Conservation (phyloP, 148 eudicot genomes). For the Rhododendron ferrugineum region DNA sequence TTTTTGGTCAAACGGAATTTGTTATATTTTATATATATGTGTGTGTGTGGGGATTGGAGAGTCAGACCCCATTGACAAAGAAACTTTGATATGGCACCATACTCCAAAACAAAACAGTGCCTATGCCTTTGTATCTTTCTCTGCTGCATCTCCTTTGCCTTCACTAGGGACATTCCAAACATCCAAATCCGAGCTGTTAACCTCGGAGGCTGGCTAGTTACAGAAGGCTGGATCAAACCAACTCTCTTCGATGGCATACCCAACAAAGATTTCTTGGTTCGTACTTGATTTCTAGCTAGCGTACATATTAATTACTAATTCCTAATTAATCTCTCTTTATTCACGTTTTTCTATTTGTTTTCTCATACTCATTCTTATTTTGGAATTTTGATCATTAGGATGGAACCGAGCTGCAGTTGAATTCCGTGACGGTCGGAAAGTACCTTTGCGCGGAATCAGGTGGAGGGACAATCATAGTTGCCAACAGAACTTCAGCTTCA, state of each 20-base stretch:
- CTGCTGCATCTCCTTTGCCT: slow-evolving; percentile 11
- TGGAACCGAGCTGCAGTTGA: slow-evolving; percentile 60
- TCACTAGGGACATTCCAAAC: slow-evolving; percentile 10
- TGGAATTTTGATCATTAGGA: slow-evolving; percentile 31
- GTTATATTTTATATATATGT: too few species aligned
- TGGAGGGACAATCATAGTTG: slow-evolving; percentile 51
- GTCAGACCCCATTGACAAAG: background rate
- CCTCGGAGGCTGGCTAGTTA: slow-evolving; percentile 73
- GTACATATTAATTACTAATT: too few species aligned
- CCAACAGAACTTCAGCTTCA: slow-evolving; percentile 47
- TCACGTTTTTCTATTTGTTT: too few species aligned
- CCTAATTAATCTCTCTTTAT: background rate
- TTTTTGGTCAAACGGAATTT: too few species aligned
- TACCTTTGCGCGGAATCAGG: slow-evolving; percentile 54
- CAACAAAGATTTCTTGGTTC: slow-evolving; percentile 57
- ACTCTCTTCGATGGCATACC: slow-evolving; percentile 64
- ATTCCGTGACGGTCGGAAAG: slow-evolving; percentile 40
- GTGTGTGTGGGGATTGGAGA: background rate
- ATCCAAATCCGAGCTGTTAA: slow-evolving; percentile 42
- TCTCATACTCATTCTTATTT: background rate
- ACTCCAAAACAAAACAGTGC: background rate
- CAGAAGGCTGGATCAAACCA: slow-evolving; percentile 77
- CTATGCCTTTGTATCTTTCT: slow-evolving; percentile 2
- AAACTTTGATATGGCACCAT: slow-evolving; percentile 3
- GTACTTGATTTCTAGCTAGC: background rate